Percentiles rank a stretch among this genome's conserved stretches.
These are phyloP conservation scores for Trichosporon sp. DNA, from an alignment of 1,284 basidiomycete genomes.

Conservation along the genomic window DNA sequence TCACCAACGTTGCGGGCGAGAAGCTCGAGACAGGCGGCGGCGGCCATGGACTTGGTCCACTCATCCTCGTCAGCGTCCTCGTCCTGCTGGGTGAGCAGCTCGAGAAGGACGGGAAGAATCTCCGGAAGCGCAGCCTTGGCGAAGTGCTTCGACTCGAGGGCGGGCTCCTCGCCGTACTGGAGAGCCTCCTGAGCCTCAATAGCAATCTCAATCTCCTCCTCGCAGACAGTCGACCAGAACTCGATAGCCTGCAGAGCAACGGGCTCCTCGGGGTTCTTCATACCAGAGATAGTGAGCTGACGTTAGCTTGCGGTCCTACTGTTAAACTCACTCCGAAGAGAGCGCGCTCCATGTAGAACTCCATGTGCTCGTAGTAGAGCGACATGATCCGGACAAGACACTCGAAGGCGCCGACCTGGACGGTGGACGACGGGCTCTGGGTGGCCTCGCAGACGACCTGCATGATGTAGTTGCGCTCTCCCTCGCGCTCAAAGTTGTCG, in stretches of 20 bases:
- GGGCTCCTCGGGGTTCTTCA: slow-evolving; percentile 86
- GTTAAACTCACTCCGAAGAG: slow-evolving; percentile 77
- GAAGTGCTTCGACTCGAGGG: slow-evolving; percentile 81
- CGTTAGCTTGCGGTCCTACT: slow-evolving; percentile 25
- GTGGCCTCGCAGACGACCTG: slow-evolving; percentile 99
- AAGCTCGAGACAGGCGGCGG: slow-evolving; percentile 84
- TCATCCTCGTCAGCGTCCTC: slow-evolving; percentile 98
- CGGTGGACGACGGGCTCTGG: slow-evolving; percentile 68
- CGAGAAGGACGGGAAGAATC: slow-evolving; percentile 85
- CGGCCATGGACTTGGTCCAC: slow-evolving; percentile 98
- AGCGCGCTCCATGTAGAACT: slow-evolving; percentile 98
- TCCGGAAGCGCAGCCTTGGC: slow-evolving; percentile 91
- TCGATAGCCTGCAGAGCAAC: slow-evolving; percentile 96
- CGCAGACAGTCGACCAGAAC: slow-evolving; percentile 99
- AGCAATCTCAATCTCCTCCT: slow-evolving; percentile 92
- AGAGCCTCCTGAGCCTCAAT: slow-evolving; percentile 89
- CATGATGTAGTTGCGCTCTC: slow-evolving; percentile 99
- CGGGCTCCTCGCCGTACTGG: slow-evolving; percentile 85
- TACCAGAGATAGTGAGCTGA: slow-evolving; percentile 94
- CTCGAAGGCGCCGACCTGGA: slow-evolving; percentile 91
- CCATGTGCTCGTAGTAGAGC: slow-evolving; percentile 99
- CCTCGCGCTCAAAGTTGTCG: slow-evolving; percentile 96
- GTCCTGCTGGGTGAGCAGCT: slow-evolving; percentile 84
- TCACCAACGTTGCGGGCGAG: slow-evolving; percentile 89
- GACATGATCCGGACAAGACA: slow-evolving; percentile 96